A percentile compares a stretch with the other conserved stretches of the same genome.
These are phyloP conservation scores for Globisporangium alternatum DNA, from an alignment of 352 stramenopile genomes.

Conservation along the genomic window DNA sequence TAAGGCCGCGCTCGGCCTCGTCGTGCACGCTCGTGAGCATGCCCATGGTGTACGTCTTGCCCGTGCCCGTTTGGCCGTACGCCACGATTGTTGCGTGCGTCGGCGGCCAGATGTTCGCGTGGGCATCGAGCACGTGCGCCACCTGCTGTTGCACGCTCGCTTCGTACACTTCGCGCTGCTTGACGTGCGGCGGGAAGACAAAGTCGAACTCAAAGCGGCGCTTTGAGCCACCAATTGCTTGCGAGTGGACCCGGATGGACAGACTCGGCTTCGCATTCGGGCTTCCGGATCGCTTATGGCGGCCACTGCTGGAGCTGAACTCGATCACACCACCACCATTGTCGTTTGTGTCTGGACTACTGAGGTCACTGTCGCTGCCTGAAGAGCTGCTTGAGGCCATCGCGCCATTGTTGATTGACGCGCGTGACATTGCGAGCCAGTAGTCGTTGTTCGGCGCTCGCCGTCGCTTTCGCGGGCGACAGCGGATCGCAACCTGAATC, in stretches of 20 bases:
- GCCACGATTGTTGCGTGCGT: conserved; percentile 53
- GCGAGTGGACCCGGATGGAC: conserved; percentile 20
- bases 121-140: conserved; percentile 32
- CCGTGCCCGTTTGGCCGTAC: conserved; percentile 73
- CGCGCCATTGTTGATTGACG: neutral
- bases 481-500: conserved; percentile 61
- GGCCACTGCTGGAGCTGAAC: conserved; percentile 10
- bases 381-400: conserved; percentile 11
- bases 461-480: conserved; percentile 31
- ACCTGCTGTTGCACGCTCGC: conserved; percentile 36
- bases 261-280: conserved; percentile 18
- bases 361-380: conserved; percentile 13
- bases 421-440: neutral
- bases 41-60: conserved; percentile 79
- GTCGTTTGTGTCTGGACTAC: neutral
- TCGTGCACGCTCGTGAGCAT: conserved; percentile 43
- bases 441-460: neutral
- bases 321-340: conserved; percentile 22
- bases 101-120: conserved; percentile 15
- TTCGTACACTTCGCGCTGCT: conserved; percentile 53
- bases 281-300: conserved; percentile 7
- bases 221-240: conserved; percentile 9
- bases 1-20: conserved; percentile 44
- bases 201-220: conserved; percentile 68
- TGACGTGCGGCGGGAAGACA: conserved; percentile 49